These are phyloP conservation scores for Leptomonas pyrrhocoris DNA, from an alignment of 208 protist species.

Conservation along the genomic window DNA sequence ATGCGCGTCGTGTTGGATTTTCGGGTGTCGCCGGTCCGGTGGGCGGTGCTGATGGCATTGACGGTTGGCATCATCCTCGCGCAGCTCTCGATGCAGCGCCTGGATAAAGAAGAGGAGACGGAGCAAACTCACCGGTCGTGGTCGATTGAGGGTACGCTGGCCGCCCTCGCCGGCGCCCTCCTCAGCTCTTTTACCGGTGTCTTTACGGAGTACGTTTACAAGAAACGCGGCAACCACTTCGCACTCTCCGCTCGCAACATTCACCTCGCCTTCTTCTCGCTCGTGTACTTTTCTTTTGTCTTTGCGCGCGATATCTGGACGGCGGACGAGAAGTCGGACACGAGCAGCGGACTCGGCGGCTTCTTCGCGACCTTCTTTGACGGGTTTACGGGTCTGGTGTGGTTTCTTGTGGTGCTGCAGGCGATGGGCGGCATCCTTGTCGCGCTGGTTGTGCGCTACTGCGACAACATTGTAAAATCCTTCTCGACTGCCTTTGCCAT, in stretches of 20 bases:
- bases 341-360: not conserved
- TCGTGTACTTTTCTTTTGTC: constrained; percentile 32
- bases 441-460: constrained; percentile 67
- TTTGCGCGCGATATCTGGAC: not conserved
- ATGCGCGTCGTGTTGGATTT: constrained; percentile 33
- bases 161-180: constrained; percentile 35
- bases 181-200: constrained; percentile 63
- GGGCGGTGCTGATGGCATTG: constrained; percentile 48
- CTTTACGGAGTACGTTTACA: constrained; percentile 64
- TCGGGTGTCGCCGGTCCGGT: constrained; percentile 46
- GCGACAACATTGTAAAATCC: constrained; percentile 78
- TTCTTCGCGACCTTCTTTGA: constrained; percentile 44
- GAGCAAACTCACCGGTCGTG: constrained; percentile 10
- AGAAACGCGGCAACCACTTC: constrained; percentile 37
- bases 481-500: constrained; percentile 64
- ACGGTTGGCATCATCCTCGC: constrained; percentile 42
- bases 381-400: constrained; percentile 59
- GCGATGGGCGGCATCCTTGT: constrained; percentile 63
- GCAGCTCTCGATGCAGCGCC: constrained; percentile 37
- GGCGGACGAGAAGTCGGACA: not conserved
- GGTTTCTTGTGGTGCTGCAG: constrained; percentile 62
- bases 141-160: constrained; percentile 38
- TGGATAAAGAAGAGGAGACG: constrained; percentile 14
- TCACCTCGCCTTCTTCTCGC: constrained; percentile 50
- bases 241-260: constrained; percentile 38